Evolutionary conservation across 2,329 filamentous ascomycete genomes (phyloP), one percentile per base, ranked within the genome.

Genomic region (Zymoseptoria brevis): DNA sequence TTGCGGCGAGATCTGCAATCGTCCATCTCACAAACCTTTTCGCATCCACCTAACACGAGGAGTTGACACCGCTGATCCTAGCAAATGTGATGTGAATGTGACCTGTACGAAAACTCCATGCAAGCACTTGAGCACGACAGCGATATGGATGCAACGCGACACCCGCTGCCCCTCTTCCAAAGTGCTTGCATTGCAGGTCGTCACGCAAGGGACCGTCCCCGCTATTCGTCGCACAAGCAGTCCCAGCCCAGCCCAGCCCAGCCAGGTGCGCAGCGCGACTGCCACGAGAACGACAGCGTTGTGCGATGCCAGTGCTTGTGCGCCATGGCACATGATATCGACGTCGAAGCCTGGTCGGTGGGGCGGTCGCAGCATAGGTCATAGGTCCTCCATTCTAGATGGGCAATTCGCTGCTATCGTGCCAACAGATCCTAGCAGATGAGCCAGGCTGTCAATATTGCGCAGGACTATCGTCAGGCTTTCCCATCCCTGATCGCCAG

Each of bases 171-270:
- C 59, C 57, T 55, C 48, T 52, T 50, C 57, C 45, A 60, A 53
- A 67, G 66, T 64, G 67, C 64, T 60, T 61, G 65, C 66, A 66
- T 61, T 66, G 67, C 60, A 54, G 50, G 57, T 49, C 57, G 58
- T 57, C 41, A 65, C 60, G 66, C 64, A 63, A 66, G 63, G 62
- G 59, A 59, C 57, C 52, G 58, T 45, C 35, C 53, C 45, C 29
- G 50, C 60, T 57, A 50, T 16, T 41, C 35, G 63, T 60, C 51
- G 56, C 55, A 62, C 62, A 58, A 21, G 54, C 24, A 57, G 30
- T 59, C 52, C 54, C 56, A 41, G 35, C 35, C 35, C 35, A 41
- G 9, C 22, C 4, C 22, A 24, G 22, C 22, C 22, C 22, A 24
- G 22, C 35, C 30, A 55, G 60, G 59, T 59, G 57, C 59, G 59